Base-by-base conservation (phyloP, 805 yeast species). In the Zygosaccharomyces kombuchaensis region DNA sequence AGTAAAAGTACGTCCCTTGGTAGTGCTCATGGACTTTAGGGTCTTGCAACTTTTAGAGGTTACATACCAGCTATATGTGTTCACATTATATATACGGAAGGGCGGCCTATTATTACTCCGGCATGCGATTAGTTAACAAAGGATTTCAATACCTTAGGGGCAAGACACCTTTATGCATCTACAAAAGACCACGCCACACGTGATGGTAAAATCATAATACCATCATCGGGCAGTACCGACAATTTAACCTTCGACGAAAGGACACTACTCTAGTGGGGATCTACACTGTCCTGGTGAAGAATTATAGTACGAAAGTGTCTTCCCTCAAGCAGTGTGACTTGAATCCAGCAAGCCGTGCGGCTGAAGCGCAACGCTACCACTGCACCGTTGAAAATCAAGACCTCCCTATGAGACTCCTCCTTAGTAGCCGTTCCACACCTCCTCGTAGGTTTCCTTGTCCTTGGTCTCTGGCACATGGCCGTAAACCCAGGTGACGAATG, bases 381-480 rank as follows among this genome's bases (percentile, higher is more conserved):
- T 22, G 22, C 40, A 10, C 25, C 5, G 8, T 7, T 9, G 8
- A 38, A 38, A 27, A 26, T 27, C 13, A 13, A 19, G 30, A 36
- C 10, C 21, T 13, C 29, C n/a, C 17, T 13, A 17, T 13, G 3
- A 7, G 23, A 25, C 12, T 12, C 34, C 4, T 3, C 9, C 41
- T 42, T 26, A 43, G 27, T 34, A 34, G 14, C 39, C 47, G 16
- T 34, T 68, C 95, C 95, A 86, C 2, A 86, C 90, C 45, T 84
- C 81, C 26, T 75, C 78, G 54, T 83, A 83, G 2, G 77, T 69
- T 6, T 59, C 55, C 50, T 73, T 74, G 2, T 89, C 89, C 55
- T 77, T 84, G 0, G 96, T 87, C 60, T 87, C 96, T 1, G 96
- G 96, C 6, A 87, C 70, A 3, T 43, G 57, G 41, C 63, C 57